Evolutionary conservation across 2,329 filamentous ascomycete species (phyloP).

Genomic region (Apiospora koreana): DNA sequence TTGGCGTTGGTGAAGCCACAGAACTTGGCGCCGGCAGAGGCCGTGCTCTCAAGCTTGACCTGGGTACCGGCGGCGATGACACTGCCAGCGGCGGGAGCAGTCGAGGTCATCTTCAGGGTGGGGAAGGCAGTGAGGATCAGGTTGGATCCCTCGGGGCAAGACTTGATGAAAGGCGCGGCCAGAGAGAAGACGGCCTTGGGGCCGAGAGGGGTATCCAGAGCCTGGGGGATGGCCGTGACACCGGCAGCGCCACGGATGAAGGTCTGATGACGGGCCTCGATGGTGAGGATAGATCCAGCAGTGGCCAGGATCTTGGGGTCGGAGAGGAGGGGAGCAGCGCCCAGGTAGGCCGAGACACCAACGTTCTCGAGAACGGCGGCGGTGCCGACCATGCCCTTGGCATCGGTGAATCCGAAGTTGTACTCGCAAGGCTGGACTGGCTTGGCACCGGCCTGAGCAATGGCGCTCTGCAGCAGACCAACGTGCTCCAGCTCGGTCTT

Average conservation of each 20-base stretch:
- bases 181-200: constrained; percentile 72
- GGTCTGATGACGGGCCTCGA: constrained; percentile 74
- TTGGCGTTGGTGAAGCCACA: constrained; percentile 70
- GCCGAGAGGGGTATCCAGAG: constrained; percentile 70
- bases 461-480: constrained; percentile 56
- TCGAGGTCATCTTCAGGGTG: constrained; percentile 51
- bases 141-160: constrained; percentile 67
- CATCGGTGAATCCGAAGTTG: constrained; percentile 69
- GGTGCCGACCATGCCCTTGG: constrained; percentile 66
- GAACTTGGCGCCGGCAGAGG: constrained; percentile 52
- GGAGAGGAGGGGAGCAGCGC: constrained; percentile 66
- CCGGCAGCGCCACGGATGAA: constrained; percentile 65
- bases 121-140: constrained; percentile 66
- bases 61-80: constrained; percentile 41
- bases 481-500: constrained; percentile 66
- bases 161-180: constrained; percentile 70
- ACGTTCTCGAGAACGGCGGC: constrained; percentile 72
- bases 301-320: constrained; percentile 61
- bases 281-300: constrained; percentile 70
- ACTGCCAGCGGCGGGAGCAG: constrained; percentile 41
- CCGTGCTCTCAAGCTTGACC: constrained; percentile 52
- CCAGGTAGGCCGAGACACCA: constrained; percentile 73
- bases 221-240: constrained; percentile 62
- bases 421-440: constrained; percentile 72
- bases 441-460: constrained; percentile 61